Conservation (phyloP, 352 stramenopile genomes). For the Globisporangium parvum region DNA sequence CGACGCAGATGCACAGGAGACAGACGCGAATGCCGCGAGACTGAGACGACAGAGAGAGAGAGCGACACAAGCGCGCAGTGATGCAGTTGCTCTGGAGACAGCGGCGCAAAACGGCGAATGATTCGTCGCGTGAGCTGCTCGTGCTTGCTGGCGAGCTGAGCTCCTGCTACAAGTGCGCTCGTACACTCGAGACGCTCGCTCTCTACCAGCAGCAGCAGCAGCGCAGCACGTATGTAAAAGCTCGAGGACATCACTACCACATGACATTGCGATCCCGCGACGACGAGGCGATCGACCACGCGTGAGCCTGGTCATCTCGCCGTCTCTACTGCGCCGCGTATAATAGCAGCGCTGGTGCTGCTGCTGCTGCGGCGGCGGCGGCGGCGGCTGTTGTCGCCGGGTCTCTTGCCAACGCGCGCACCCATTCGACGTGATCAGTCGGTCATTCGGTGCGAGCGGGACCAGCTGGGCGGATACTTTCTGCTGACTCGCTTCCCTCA, state of each 20-base stretch:
- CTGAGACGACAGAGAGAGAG: not conserved
- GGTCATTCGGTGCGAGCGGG: too few relatives aligned
- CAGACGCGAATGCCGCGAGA: not conserved
- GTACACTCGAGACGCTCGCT: too few relatives aligned
- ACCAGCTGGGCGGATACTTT: too few relatives aligned
- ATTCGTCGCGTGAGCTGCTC: not conserved
- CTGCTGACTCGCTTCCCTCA: too few relatives aligned
- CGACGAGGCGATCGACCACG: not conserved
- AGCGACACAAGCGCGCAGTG: not conserved
- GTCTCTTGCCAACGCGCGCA: too few relatives aligned
- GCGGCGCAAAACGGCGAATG: slow-evolving; percentile 16
- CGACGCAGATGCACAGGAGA: not conserved
- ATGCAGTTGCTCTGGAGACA: slow-evolving; percentile 2
- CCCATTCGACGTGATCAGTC: too few relatives aligned
- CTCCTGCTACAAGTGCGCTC: not conserved
- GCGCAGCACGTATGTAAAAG: not conserved
- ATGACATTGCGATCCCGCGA: not conserved
- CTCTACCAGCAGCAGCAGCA: not conserved
- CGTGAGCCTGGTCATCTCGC: not conserved
- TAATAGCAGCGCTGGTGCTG: too few relatives aligned
- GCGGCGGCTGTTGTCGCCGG: too few relatives aligned
- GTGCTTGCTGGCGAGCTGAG: not conserved
- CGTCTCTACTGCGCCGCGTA: not conserved
- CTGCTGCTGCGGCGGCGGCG: too few relatives aligned
- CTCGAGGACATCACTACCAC: not conserved